phyloP scores from a whole-genome alignment of 140 eudicot genomes.

The Bidens hawaiensis region DNA sequence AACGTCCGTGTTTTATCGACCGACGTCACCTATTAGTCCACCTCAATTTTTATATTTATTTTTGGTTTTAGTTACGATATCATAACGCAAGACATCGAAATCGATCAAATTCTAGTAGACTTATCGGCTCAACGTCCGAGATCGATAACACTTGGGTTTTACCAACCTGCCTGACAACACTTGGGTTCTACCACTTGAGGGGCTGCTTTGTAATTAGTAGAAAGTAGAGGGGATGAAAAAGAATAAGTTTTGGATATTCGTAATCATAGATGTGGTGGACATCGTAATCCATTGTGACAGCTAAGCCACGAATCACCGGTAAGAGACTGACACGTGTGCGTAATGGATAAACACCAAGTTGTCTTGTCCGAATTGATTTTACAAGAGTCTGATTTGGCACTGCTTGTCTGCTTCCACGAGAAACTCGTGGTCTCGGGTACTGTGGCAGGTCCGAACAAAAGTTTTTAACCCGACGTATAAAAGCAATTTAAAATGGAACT shows the following conservation, averaged over 20 bases:
- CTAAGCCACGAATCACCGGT: slow-evolving; percentile 23
- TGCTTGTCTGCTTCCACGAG: slow-evolving; percentile 17
- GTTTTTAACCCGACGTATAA: neutral
- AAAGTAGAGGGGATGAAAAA: slow-evolving; percentile 1
- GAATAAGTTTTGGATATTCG: slow-evolving; percentile 11
- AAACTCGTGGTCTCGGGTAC: slow-evolving; percentile 3
- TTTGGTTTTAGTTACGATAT: no score
- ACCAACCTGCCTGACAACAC: no score
- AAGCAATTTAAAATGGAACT: no score
- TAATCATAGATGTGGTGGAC: slow-evolving; percentile 14
- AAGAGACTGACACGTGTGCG: slow-evolving; percentile 29
- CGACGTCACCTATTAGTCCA: no score
- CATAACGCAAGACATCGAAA: no score
- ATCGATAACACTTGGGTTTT: no score
- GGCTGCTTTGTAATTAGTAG: neutral
- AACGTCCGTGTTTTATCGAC: no score
- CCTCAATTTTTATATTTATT: no score
- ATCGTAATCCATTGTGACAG: slow-evolving; percentile 24
- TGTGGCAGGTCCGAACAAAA: neutral
- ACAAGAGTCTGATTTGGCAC: slow-evolving; percentile 8
- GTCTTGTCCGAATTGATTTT: neutral
- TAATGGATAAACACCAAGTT: slow-evolving; percentile 32
- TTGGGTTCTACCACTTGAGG: no score
- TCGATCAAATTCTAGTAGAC: no score
- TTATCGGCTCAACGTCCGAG: no score